These are phyloP conservation scores for Umbelopsis sp. DNA, from an alignment of 192 early-diverging fungal genomes.

Conservation along the genomic window DNA sequence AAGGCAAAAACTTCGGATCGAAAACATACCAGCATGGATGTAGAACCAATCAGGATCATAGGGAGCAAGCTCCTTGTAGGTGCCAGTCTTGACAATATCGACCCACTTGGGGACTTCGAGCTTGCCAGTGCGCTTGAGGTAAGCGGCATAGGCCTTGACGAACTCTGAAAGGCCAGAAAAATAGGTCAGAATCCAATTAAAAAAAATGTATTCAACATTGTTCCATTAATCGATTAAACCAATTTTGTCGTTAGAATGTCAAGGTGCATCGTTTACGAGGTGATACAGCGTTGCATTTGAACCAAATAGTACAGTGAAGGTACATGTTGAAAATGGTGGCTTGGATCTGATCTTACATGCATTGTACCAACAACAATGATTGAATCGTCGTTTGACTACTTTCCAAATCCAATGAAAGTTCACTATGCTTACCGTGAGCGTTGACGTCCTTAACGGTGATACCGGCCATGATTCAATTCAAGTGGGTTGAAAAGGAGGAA, in stretches of 20 bases:
- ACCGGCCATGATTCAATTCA: slow-evolving; percentile 60
- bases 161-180: slow-evolving; percentile 52
- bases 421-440: slow-evolving; percentile 63
- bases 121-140: slow-evolving; percentile 99
- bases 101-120: slow-evolving; percentile 99
- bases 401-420: not conserved
- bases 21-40: slow-evolving; percentile 84
- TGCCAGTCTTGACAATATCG: slow-evolving; percentile 98
- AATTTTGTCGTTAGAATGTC: too few species aligned
- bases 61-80: slow-evolving; percentile 96
- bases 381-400: not conserved
- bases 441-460: slow-evolving; percentile 98
- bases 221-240: too few species aligned
- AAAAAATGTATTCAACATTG: too few species aligned
- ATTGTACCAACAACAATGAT: not conserved
- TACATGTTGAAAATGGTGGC: not conserved
- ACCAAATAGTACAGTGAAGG: not conserved
- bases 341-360: not conserved
- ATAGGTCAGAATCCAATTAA: too few species aligned
- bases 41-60: slow-evolving; percentile 99
- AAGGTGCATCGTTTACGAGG: not conserved
- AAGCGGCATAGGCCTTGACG: slow-evolving; percentile 97
- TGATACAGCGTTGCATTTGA: not conserved
- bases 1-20: not conserved
- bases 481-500: slow-evolving; percentile 20